These are phyloP conservation scores for Oryza officinalis DNA, from an alignment of 176 grass and related monocot genomes.

Conservation along the genomic window DNA sequence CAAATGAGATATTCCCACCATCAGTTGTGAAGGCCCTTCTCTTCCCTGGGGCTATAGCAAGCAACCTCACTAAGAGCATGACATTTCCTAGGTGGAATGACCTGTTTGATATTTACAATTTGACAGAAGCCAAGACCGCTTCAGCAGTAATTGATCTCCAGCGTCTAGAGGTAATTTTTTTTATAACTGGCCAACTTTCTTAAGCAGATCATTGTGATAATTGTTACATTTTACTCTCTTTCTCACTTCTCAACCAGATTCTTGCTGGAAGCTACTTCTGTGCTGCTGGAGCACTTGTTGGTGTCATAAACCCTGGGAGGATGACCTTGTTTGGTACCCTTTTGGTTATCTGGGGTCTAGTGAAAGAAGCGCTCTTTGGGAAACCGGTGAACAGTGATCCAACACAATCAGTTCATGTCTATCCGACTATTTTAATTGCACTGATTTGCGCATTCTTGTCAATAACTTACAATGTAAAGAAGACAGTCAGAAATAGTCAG, in stretches of 20 bases:
- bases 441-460: slow-evolving; percentile 76
- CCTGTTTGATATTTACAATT: slow-evolving; percentile 77
- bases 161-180: slow-evolving; percentile 65
- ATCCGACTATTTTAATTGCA: slow-evolving; percentile 78
- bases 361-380: slow-evolving; percentile 79
- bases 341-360: slow-evolving; percentile 87
- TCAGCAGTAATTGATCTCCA: slow-evolving; percentile 85
- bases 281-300: slow-evolving; percentile 72
- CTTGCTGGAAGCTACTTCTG: slow-evolving; percentile 97
- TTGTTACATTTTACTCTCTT: slow-evolving; percentile 17
- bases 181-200: slow-evolving; percentile 1
- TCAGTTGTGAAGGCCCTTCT: slow-evolving; percentile 77
- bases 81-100: slow-evolving; percentile 70
- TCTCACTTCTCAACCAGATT: slow-evolving; percentile 51
- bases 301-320: slow-evolving; percentile 84
- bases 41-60: slow-evolving; percentile 72
- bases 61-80: slow-evolving; percentile 52
- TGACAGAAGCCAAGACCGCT: slow-evolving; percentile 80
- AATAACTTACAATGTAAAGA: slow-evolving; percentile 76
- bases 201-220: neutral
- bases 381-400: slow-evolving; percentile 62
- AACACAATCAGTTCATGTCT: slow-evolving; percentile 70
- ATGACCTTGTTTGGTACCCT: slow-evolving; percentile 96
- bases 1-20: slow-evolving; percentile 88
- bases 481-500: slow-evolving; percentile 53